A percentile compares a stretch with the other conserved stretches of the same genome.
phyloP scores from a whole-genome alignment of 2,329 filamentous ascomycete genomes.

The Thielaviopsis musarum region DNA sequence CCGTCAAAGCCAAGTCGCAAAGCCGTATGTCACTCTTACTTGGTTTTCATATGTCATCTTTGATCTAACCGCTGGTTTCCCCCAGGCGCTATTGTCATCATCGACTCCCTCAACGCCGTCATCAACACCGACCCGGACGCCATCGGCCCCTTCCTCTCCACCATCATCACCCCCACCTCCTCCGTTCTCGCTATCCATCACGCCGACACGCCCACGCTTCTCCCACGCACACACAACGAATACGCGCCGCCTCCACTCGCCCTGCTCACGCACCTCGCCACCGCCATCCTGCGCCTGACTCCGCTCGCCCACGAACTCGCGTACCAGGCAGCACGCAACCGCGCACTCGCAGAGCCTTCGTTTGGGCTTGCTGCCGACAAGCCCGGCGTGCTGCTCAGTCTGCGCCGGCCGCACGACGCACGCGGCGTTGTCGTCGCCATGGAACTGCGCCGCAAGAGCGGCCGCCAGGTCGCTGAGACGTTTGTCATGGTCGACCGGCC shows the following conservation, averaged over 20 bases:
- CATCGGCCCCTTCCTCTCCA: slow-evolving; percentile 53
- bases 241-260: slow-evolving; percentile 55
- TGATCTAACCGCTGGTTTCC: neutral
- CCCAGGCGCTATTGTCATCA: slow-evolving; percentile 54
- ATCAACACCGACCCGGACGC: slow-evolving; percentile 34
- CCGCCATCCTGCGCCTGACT: slow-evolving; percentile 59
- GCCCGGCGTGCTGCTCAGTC: slow-evolving; percentile 55
- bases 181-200: slow-evolving; percentile 73
- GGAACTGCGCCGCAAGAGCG: slow-evolving; percentile 73
- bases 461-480: slow-evolving; percentile 55
- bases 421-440: slow-evolving; percentile 57
- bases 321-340: slow-evolving; percentile 56
- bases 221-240: slow-evolving; percentile 27
- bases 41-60: neutral
- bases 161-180: slow-evolving; percentile 45
- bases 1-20: slow-evolving; percentile 20
- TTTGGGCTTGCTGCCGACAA: slow-evolving; percentile 64
- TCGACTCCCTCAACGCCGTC: slow-evolving; percentile 65
- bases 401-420: slow-evolving; percentile 23
- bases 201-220: slow-evolving; percentile 50
- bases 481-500: slow-evolving; percentile 26
- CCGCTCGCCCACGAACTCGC: slow-evolving; percentile 60
- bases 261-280: slow-evolving; percentile 71
- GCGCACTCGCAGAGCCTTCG: slow-evolving; percentile 56
- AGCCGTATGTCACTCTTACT: slow-evolving; percentile 24